phyloP scores from a whole-genome alignment of 2,329 filamentous ascomycete species.

The Talaromyces piceae region DNA sequence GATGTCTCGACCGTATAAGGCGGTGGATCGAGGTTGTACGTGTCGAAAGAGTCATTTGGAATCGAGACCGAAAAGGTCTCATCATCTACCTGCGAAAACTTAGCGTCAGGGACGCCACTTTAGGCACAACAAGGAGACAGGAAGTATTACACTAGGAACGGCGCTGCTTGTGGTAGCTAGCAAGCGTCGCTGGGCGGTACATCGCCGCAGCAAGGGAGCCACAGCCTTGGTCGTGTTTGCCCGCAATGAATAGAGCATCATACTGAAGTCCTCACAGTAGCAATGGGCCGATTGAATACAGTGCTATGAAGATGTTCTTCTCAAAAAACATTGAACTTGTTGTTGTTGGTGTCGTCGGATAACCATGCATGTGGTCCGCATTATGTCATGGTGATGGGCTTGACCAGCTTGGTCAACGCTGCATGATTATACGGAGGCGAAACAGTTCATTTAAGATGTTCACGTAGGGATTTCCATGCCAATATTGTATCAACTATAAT shows the following conservation, averaged over 20 bases:
- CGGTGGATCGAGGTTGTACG: conserved; percentile 91
- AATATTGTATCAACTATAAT: no score
- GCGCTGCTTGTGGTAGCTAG: neutral
- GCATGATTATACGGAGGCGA: no score
- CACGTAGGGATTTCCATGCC: no score
- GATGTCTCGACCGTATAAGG: conserved; percentile 81
- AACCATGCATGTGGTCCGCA: conserved; percentile 1
- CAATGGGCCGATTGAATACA: no score
- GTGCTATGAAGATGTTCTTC: no score
- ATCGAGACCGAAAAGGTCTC: conserved; percentile 80
- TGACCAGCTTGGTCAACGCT: no score
- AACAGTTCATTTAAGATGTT: no score
- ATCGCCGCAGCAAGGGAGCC: neutral
- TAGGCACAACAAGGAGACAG: neutral
- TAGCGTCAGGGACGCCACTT: neutral
- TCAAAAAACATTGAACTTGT: no score
- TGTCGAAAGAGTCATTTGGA: conserved; percentile 95
- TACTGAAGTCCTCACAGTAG: neutral
- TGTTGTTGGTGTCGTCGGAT: no score
- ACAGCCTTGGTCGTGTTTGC: neutral
- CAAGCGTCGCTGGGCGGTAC: conserved; percentile 1
- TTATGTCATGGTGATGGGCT: conserved; percentile 9
- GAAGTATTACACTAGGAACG: neutral
- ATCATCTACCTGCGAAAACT: conserved; percentile 66
- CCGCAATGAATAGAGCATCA: neutral